A percentile compares a stretch with the other conserved stretches of the same genome.
Conservation (phyloP, 441 rosid genomes). For the Erodium texanum region DNA sequence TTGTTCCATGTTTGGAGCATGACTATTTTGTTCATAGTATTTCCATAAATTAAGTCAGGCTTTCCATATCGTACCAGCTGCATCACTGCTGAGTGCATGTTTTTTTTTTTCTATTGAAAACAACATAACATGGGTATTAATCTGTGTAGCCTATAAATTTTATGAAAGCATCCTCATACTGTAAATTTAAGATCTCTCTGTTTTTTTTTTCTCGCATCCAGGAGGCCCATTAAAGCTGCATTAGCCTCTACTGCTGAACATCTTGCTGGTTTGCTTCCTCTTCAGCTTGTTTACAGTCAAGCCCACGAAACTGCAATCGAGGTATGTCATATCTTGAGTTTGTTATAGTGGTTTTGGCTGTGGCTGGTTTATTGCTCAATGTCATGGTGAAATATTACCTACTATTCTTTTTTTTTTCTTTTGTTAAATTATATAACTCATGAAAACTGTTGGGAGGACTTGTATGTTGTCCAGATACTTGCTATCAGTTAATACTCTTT, state of each 20-base stretch:
- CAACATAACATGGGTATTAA: neutral
- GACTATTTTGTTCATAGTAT: neutral
- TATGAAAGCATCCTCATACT: neutral
- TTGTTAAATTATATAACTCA: neutral
- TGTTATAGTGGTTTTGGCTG: neutral
- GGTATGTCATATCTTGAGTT: conserved; percentile 36
- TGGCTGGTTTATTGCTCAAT: neutral
- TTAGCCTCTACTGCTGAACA: conserved; percentile 90
- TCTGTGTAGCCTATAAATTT: neutral
- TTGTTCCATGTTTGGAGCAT: neutral
- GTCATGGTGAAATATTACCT: conserved; percentile 4
- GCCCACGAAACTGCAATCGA: conserved; percentile 95
- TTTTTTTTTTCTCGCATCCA: conserved; percentile 19
- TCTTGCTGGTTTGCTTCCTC: conserved; percentile 95
- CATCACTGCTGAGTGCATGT: neutral
- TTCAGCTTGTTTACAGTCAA: conserved; percentile 89
- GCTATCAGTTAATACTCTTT: conserved; percentile 2
- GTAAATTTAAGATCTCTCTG: neutral
- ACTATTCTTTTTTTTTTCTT: neutral
- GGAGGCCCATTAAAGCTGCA: conserved; percentile 89
- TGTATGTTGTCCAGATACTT: conserved; percentile 2
- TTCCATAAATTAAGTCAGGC: neutral
- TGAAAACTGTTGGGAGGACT: neutral
- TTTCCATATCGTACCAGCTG: neutral
- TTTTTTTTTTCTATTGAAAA: neutral